These are phyloP conservation scores for Xylaria sp. DNA, from an alignment of 2,329 filamentous ascomycete genomes.

Conservation along the genomic window DNA sequence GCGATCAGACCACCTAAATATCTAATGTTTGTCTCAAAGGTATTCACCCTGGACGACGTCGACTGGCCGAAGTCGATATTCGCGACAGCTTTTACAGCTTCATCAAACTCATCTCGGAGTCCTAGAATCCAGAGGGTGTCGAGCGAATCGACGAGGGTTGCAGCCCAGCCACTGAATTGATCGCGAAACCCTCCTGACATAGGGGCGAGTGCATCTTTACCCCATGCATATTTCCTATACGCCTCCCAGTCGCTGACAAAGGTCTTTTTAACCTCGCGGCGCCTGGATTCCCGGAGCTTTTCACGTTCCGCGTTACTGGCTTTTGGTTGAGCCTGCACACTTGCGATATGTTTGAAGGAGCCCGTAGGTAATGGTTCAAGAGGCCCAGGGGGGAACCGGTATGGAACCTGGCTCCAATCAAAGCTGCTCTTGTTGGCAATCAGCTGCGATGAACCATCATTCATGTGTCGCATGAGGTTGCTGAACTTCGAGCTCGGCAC, in stretches of 20 bases:
- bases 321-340: constrained; percentile 24
- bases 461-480: constrained; percentile 33
- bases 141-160: constrained; percentile 63
- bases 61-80: constrained; percentile 60
- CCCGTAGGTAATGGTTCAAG: constrained; percentile 28
- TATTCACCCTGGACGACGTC: constrained; percentile 50
- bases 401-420: constrained; percentile 35
- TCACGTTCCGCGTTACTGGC: constrained; percentile 3
- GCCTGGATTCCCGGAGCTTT: constrained; percentile 44
- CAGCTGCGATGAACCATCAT: constrained; percentile 14
- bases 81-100: constrained; percentile 56
- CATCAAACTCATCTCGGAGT: constrained; percentile 59
- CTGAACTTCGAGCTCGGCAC: constrained; percentile 26
- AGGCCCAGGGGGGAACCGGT: constrained; percentile 17
- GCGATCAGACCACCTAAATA: constrained; percentile 57
- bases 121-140: constrained; percentile 64
- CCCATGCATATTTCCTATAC: constrained; percentile 60
- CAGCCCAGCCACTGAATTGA: constrained; percentile 61
- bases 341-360: constrained; percentile 11
- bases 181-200: constrained; percentile 56
- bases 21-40: constrained; percentile 59
- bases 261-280: constrained; percentile 48
- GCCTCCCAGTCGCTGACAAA: constrained; percentile 56
- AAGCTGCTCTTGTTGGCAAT: constrained; percentile 37
- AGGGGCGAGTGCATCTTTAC: constrained; percentile 59